Percentiles rank a stretch among this genome's conserved stretches.
Conservation (phyloP, 495 filamentous ascomycete genomes). For the Annulohypoxylon maeteangense region DNA sequence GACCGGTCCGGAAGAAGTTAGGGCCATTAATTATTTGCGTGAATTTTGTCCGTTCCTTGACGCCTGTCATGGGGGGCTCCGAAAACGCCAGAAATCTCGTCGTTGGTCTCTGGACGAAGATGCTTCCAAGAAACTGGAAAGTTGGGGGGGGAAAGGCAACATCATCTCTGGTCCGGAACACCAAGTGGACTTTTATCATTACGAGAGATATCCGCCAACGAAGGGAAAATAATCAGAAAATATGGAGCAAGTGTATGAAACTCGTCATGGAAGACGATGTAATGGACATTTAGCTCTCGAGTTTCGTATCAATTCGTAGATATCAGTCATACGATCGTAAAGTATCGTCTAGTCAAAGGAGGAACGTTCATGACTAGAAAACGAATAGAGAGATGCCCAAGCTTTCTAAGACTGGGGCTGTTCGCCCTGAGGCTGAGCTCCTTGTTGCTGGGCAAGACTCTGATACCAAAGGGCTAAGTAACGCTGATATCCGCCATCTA, state of each 20-base stretch:
- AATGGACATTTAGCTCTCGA: not conserved
- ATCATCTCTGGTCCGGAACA: not conserved
- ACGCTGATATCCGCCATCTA: constrained; percentile 70
- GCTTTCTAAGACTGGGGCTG: constrained; percentile 39
- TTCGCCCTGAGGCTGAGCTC: constrained; percentile 37
- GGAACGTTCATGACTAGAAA: not conserved
- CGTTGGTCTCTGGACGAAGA: not conserved
- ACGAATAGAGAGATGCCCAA: not conserved
- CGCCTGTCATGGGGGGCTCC: not conserved
- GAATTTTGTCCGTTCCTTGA: not conserved
- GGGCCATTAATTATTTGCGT: not conserved
- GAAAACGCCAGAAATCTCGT: not conserved
- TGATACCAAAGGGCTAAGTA: constrained; percentile 74
- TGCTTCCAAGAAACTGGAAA: not conserved
- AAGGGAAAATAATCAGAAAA: not conserved
- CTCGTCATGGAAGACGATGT: not conserved
- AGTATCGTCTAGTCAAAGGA: not conserved
- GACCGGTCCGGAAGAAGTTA: not conserved
- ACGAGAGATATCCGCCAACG: not conserved
- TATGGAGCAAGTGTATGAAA: not conserved
- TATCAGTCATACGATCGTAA: not conserved
- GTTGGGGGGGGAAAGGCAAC: not conserved
- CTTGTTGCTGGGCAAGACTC: constrained; percentile 57
- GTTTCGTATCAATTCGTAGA: not conserved
- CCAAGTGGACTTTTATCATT: not conserved